phyloP scores from a whole-genome alignment of 352 stramenopile species.

The Aphanomyces astaci region DNA sequence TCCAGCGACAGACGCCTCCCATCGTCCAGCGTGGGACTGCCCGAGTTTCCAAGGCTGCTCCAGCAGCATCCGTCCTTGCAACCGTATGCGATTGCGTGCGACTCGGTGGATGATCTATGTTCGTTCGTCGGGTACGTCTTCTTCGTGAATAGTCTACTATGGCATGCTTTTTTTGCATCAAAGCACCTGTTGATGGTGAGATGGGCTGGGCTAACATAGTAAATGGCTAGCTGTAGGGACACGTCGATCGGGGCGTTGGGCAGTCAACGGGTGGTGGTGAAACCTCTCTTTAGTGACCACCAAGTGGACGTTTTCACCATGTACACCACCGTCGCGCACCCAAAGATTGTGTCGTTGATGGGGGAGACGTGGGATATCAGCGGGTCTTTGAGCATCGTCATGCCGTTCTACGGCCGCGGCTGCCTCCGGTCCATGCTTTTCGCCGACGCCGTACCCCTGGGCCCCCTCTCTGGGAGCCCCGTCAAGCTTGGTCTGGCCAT shows the following conservation, averaged over 20 bases:
- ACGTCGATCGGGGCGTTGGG: neutral
- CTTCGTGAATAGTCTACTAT: too few species aligned
- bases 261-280: neutral
- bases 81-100: neutral
- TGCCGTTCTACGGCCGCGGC: slow-evolving; percentile 41
- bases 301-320: slow-evolving; percentile 21
- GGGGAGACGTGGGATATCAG: slow-evolving; percentile 44
- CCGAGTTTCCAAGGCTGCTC: neutral
- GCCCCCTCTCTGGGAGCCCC: neutral
- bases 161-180: too few species aligned
- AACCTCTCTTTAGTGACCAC: slow-evolving; percentile 1
- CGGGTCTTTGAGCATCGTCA: slow-evolving; percentile 40
- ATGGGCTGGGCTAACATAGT: too few species aligned
- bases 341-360: slow-evolving; percentile 43
- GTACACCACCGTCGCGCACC: slow-evolving; percentile 42
- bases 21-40: neutral
- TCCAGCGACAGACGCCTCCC: neutral
- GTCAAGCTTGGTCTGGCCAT: slow-evolving; percentile 32
- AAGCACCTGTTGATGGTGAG: too few species aligned
- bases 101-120: neutral
- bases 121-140: slow-evolving; percentile 3
- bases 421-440: slow-evolving; percentile 36
- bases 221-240: slow-evolving; percentile 6
- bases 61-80: neutral
- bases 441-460: slow-evolving; percentile 27